Percentiles rank a stretch among this genome's conserved stretches.
Evolutionary conservation across 2,329 filamentous ascomycete genomes (phyloP).

Genomic region (Alternaria sp.): DNA sequence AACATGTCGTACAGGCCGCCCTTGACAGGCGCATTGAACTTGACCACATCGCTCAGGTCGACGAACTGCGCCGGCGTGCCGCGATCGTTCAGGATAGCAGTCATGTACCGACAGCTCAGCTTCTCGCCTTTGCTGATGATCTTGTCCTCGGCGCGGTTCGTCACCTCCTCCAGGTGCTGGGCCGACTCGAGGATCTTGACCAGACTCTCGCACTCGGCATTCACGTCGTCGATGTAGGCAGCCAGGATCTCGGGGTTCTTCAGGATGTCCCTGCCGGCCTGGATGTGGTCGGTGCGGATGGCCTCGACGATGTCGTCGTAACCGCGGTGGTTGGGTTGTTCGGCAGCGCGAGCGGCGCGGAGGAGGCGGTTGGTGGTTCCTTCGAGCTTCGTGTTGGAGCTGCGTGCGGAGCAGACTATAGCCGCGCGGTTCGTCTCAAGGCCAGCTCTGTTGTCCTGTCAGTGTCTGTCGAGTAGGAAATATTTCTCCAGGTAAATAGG

Average conservation of each 20-base stretch:
- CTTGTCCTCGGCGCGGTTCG: conserved; percentile 65
- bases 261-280: conserved; percentile 67
- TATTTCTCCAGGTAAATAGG: too few species aligned
- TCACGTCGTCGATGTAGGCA: conserved; percentile 71
- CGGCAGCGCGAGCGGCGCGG: conserved; percentile 57
- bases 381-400: conserved; percentile 90
- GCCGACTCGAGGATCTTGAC: conserved; percentile 75
- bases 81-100: conserved; percentile 79
- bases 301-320: conserved; percentile 80
- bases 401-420: conserved; percentile 94
- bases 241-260: conserved; percentile 54
- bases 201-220: conserved; percentile 81
- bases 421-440: conserved; percentile 77
- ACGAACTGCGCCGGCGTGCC: conserved; percentile 88
- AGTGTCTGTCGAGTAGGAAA: conserved; percentile 4
- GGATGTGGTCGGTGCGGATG: conserved; percentile 82
- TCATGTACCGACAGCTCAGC: conserved; percentile 91
- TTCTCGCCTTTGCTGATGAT: conserved; percentile 97
- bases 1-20: conserved; percentile 55
- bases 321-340: conserved; percentile 54
- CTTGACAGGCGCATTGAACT: conserved; percentile 60
- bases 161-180: conserved; percentile 63
- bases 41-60: conserved; percentile 83
- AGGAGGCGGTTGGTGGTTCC: conserved; percentile 84
- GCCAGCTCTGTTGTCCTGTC: conserved; percentile 59